Evolutionary conservation across 805 yeast species (phyloP), one percentile per base, ranked within the genome.

Genomic region (Metschnikowia hibisci): DNA sequence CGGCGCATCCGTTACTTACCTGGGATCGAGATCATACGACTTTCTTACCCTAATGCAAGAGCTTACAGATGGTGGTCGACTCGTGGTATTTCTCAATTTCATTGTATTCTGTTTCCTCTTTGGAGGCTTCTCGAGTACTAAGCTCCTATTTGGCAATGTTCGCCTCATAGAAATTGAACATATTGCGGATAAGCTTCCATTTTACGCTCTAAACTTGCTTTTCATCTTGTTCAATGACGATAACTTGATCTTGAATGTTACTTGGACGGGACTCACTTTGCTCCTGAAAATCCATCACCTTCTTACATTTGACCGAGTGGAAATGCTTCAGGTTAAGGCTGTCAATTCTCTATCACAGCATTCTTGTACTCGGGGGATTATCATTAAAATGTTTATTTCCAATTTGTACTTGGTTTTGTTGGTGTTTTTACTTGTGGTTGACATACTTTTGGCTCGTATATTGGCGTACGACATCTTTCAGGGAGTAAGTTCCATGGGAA

Each of bases 111-210:
- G 45, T 32, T 45, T 48, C 40, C 41, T 54, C 4, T 55, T 58
- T 34, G 39, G 60, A 11, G 47, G 56, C 9, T 25, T 56, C 11
- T 9, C 48, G 26, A 77, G 78, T 48, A 32, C 72, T 37, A 48
- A 62, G 22, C 1, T 81, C 0, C 53, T 87, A 29, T 88, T 89
- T 66, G 96, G 96, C 0, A 81, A 80, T 44, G 65, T 91, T 41
- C 70, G 96, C 44, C 63, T 80, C 12, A 73, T 85, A 27, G 99
- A 91, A 59, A 62, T 75, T 41, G 95, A 90, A 52, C 90, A 84
- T 56, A 50, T 70, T 32, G 50, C 63, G 4, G 74, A 69, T 32
- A 56, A 48, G 23, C 41, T 69, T 22, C 74, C 74, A 1, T 50
- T 64, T 25, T 64, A 57, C 34, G 52, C 60, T 22, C 48, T 68